Base-by-base conservation (phyloP, 352 stramenopile species). In the Phytophthora macrochlamydospora region DNA sequence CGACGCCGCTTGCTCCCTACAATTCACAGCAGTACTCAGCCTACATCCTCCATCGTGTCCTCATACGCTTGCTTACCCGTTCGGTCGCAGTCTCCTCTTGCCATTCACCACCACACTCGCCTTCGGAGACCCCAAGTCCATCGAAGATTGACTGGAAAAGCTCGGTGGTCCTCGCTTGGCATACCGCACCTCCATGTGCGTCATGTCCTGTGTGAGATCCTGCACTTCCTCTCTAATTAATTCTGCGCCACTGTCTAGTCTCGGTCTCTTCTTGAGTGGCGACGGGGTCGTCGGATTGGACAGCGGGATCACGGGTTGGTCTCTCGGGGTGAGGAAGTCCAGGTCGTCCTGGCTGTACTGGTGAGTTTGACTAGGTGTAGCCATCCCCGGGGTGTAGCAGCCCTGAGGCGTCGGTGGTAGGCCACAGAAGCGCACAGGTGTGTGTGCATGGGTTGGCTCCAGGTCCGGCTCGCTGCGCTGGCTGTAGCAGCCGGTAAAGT, bases 301-400 rank as follows among this genome's bases (percentile, higher is more conserved):
- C 46, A 95, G 67, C 9, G 85, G 85, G 57, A 94, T 76, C 37
- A 95, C 85, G 1, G 87, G 87, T 59, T 95, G 87, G 66, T 95
- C 87, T 59, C 87, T 68, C 14, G 87, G 87, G 51, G 87, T 95
- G 38, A 90, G 79, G 73, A 93, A 95, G 71, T 95, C 87, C 65
- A 94, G 74, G 13, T 92, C 85, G 69, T 95, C 85, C 55, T 95
- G 87, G 54, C 85, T 94, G 76, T 83, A 93, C 59, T 79, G 85
- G 59, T 91, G 87, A 71, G 90, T 66, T 35, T 74, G 76, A 30
- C 59, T 71, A 12, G 78, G 73, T 42, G 76, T 79, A 37, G 59
- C 62, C 53, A 67, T 56, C 7, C 61, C 48, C 0, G 65, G 57
- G 29, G 67, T 73, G 33, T 74, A 81, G 13, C 55, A 68, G 24